Base-by-base conservation (phyloP, 805 yeast species). In the Tetrapisispora iriomotensis region DNA sequence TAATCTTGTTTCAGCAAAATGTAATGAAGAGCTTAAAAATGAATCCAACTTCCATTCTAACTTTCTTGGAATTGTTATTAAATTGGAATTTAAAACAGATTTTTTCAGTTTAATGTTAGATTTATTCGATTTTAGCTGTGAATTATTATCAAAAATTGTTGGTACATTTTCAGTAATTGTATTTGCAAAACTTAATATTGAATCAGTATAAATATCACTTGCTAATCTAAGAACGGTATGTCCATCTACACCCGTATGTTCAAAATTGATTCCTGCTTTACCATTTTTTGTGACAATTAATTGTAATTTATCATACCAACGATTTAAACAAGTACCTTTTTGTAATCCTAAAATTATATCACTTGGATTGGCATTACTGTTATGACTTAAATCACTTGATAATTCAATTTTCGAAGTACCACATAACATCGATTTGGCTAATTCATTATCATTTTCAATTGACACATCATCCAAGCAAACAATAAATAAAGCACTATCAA, bases 241-340 rank as follows among this genome's bases (percentile, higher is more conserved):
- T 41, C 96, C 96, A 62, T 87, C 96, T 21, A 87, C 94, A 49
- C 95, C 95, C 0, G 96, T 82, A 55, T 87, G 92, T 54, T 87
- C 96, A 56, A 87, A 87, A 60, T 88, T 87, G 48, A 87, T 79
- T 22, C 96, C 96, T 2, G 92, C 95, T 60, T 83, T 82, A 19
- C 94, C 94, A 60, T 87, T 85, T 57, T 78, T 76, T 4, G 95
- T 85, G 40, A 87, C 75, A 39, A 87, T 87, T 47, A 87, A 71
- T 61, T 87, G 96, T 46, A 87, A 64, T 62, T 87, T 87, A 62
- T 87, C 96, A 58, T 86, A 87, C 96, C 95, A 87, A 58, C 96
- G 68, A 61, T 87, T 87, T 25, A 95, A 82, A 63, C 96, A 86
- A 4, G 96, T 85, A 43, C 96, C 96, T 25, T 82, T 80, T 64